These are phyloP conservation scores for Aspergillus clavatus DNA, from an alignment of 2,329 filamentous ascomycete genomes.

Conservation along the genomic window DNA sequence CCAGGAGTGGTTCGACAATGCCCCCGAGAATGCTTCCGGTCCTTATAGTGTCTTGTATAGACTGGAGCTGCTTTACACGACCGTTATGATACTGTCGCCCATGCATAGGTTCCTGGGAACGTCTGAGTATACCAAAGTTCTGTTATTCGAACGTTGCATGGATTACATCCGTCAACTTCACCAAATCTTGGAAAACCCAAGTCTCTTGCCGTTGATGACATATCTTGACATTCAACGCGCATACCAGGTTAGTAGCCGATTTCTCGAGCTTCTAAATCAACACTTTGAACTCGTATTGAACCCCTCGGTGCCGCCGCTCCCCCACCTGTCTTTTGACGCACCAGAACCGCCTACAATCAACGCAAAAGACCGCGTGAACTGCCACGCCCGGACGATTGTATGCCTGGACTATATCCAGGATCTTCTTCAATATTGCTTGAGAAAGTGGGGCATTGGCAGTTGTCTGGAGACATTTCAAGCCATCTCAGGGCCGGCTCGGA, in stretches of 20 bases:
- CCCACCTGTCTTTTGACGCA: slow-evolving; percentile 27
- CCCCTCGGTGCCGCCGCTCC: slow-evolving; percentile 24
- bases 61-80: slow-evolving; percentile 84
- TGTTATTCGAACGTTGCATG: slow-evolving; percentile 82
- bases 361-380: slow-evolving; percentile 31
- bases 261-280: slow-evolving; percentile 53
- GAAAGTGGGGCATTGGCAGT: slow-evolving; percentile 31
- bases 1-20: slow-evolving; percentile 70
- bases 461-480: slow-evolving; percentile 31
- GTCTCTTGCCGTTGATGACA: slow-evolving; percentile 66
- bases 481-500: slow-evolving; percentile 24
- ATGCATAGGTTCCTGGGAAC: slow-evolving; percentile 66
- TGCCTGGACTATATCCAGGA: slow-evolving; percentile 30
- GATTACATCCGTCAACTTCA: slow-evolving; percentile 74
- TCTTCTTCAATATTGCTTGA: slow-evolving; percentile 30
- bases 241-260: slow-evolving; percentile 62
- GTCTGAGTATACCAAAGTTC: slow-evolving; percentile 67
- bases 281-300: slow-evolving; percentile 46
- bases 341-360: slow-evolving; percentile 29
- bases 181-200: slow-evolving; percentile 57
- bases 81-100: slow-evolving; percentile 81
- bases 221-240: slow-evolving; percentile 84
- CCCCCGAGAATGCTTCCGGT: slow-evolving; percentile 61
- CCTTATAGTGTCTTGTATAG: slow-evolving; percentile 73
- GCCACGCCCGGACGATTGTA: slow-evolving; percentile 28